Evolutionary conservation across 345 rosid genomes (phyloP).

Genomic region (Abelmoschus esculentus): DNA sequence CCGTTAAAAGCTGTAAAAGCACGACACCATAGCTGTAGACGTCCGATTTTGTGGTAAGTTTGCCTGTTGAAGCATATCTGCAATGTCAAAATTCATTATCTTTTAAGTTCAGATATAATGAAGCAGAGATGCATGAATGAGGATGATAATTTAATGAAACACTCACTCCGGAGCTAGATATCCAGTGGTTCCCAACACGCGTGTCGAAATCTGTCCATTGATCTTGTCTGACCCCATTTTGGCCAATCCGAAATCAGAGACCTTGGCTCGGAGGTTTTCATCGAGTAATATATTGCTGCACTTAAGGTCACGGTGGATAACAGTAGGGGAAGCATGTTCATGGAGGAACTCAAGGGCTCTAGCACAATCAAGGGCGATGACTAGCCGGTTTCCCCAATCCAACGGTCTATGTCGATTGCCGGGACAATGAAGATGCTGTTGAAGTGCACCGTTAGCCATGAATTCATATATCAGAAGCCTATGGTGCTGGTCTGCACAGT

Average conservation of each 20-base stretch:
- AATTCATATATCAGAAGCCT: slow-evolving; percentile 63
- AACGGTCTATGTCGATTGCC: slow-evolving; percentile 30
- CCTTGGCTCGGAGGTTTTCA: slow-evolving; percentile 54
- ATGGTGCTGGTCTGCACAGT: slow-evolving; percentile 85
- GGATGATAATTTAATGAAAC: slow-evolving; percentile 26
- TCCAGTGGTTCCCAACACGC: slow-evolving; percentile 67
- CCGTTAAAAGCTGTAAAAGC: slow-evolving; percentile 75
- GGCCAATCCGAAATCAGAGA: slow-evolving; percentile 72
- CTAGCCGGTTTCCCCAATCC: slow-evolving; percentile 66
- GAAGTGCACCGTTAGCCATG: slow-evolving; percentile 67
- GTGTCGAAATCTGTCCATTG: slow-evolving; percentile 66
- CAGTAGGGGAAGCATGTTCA: slow-evolving; percentile 47
- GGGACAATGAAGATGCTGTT: slow-evolving; percentile 46
- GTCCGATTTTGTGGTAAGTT: slow-evolving; percentile 86
- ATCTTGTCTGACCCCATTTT: slow-evolving; percentile 66
- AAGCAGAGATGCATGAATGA: not conserved
- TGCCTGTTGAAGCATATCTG: slow-evolving; percentile 83
- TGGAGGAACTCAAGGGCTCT: slow-evolving; percentile 81
- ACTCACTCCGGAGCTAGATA: slow-evolving; percentile 97
- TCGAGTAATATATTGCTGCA: slow-evolving; percentile 66
- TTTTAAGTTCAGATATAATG: not conserved
- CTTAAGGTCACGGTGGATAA: slow-evolving; percentile 81
- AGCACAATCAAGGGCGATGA: slow-evolving; percentile 80
- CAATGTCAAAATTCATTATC: slow-evolving; percentile 2
- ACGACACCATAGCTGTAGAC: slow-evolving; percentile 82